A percentile compares a stretch with the other conserved stretches of the same genome.
These are phyloP conservation scores for Schwanniomyces yamadae DNA, from an alignment of 805 yeast genomes.

Conservation along the genomic window DNA sequence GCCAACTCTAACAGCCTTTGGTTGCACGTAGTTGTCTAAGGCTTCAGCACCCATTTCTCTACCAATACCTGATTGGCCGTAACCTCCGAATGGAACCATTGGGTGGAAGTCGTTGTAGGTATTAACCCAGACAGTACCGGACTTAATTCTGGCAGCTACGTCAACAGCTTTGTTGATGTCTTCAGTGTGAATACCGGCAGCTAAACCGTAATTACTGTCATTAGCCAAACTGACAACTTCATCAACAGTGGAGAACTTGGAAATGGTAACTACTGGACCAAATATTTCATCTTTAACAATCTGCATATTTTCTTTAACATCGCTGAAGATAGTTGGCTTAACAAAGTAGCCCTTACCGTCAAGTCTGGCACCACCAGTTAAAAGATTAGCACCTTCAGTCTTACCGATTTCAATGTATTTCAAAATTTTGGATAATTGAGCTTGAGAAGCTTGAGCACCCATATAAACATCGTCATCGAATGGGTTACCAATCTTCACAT, in stretches of 20 bases:
- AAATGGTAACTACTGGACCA: constrained; percentile 87
- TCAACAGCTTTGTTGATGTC: constrained; percentile 73
- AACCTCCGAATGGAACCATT: constrained; percentile 91
- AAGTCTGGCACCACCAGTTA: constrained; percentile 78
- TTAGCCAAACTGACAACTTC: constrained; percentile 80
- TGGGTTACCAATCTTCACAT: constrained; percentile 76
- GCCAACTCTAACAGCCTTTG: constrained; percentile 75
- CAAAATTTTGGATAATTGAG: constrained; percentile 77
- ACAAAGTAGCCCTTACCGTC: constrained; percentile 71
- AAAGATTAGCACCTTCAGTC: constrained; percentile 78
- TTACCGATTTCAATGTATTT: constrained; percentile 74
- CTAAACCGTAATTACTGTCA: constrained; percentile 80
- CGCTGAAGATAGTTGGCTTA: constrained; percentile 83
- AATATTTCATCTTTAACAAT: constrained; percentile 89
- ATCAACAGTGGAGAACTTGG: constrained; percentile 79
- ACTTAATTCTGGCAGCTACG: constrained; percentile 69
- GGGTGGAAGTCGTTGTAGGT: constrained; percentile 86
- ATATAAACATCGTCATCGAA: constrained; percentile 75
- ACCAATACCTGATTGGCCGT: constrained; percentile 88
- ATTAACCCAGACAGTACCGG: constrained; percentile 93
- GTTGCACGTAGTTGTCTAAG: constrained; percentile 78
- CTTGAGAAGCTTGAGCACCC: constrained; percentile 89
- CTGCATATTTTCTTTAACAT: constrained; percentile 69
- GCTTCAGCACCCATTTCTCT: constrained; percentile 92
- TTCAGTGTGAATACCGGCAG: constrained; percentile 85